Conservation (phyloP, 202 grass and related monocot genomes). For the Setaria italica region DNA sequence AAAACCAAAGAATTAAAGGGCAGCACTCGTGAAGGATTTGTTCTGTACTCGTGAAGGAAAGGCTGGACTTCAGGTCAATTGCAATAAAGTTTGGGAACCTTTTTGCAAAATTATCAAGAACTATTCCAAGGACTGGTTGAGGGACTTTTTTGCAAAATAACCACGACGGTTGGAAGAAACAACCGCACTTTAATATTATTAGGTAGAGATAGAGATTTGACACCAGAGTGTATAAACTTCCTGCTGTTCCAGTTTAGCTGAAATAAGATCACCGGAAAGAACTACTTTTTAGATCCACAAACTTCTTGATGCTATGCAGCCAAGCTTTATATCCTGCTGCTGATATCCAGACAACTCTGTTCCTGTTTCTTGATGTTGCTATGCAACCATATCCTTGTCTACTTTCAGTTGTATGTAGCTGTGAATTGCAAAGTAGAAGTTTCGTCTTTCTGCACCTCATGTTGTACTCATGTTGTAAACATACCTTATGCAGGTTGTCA, state of each 20-base stretch:
- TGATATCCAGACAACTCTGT: not conserved
- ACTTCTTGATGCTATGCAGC: conserved; percentile 27
- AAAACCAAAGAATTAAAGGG: too few relatives aligned
- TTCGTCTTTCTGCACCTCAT: not conserved
- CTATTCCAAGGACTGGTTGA: too few relatives aligned
- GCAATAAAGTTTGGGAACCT: too few relatives aligned
- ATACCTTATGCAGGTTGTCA: conserved; percentile 71
- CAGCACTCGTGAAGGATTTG: too few relatives aligned
- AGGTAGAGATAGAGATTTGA: not conserved
- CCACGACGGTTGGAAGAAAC: too few relatives aligned
- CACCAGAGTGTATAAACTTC: not conserved
- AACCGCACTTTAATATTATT: too few relatives aligned
- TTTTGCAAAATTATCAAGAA: too few relatives aligned
- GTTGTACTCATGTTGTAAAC: not conserved
- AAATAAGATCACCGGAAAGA: not conserved
- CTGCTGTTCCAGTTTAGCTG: conserved; percentile 10
- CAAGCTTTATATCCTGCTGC: conserved; percentile 17
- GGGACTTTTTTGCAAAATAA: too few relatives aligned
- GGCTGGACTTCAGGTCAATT: too few relatives aligned
- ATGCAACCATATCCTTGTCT: conserved; percentile 29
- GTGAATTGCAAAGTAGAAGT: not conserved
- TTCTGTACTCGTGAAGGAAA: too few relatives aligned
- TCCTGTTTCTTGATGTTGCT: conserved; percentile 15
- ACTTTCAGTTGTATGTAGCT: conserved; percentile 8
- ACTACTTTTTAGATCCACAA: not conserved